phyloP scores from a whole-genome alignment of 208 protist species.

The Leishmania amazonensis region DNA sequence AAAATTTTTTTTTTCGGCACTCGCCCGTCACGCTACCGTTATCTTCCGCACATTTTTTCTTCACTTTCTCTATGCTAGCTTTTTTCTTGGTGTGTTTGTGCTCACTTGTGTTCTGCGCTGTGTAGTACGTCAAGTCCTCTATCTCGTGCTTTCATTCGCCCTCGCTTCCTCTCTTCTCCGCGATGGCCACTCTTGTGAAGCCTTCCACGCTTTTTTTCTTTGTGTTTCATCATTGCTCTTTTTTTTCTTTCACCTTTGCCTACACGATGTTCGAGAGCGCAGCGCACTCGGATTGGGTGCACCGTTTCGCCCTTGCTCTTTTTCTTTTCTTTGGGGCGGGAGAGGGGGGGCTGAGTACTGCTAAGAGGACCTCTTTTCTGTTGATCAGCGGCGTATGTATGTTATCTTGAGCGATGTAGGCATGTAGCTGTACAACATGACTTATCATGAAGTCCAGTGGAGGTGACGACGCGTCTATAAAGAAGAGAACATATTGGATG shows the following conservation, averaged over 20 bases:
- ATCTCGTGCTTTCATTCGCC: background rate
- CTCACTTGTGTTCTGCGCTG: background rate
- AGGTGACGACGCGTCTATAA: background rate
- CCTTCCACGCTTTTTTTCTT: conserved; percentile 1
- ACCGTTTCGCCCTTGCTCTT: background rate
- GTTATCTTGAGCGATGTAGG: background rate
- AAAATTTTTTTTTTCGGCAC: conserved; percentile 13
- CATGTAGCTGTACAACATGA: background rate
- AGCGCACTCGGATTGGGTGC: background rate
- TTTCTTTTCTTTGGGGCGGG: background rate
- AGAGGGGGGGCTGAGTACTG: background rate
- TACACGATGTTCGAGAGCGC: background rate
- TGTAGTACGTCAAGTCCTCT: background rate
- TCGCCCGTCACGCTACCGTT: background rate
- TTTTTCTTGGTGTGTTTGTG: background rate
- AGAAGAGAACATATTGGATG: background rate
- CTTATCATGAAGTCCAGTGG: background rate
- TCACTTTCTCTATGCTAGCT: conserved; percentile 4
- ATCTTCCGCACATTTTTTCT: conserved; percentile 18
- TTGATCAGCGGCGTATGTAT: background rate
- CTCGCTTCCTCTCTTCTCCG: conserved; percentile 2
- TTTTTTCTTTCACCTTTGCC: background rate
- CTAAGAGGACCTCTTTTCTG: background rate
- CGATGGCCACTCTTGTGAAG: conserved; percentile 1
- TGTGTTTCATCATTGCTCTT: conserved; percentile 16